Base-by-base conservation (phyloP, 2,329 filamentous ascomycete species). In the Madurella mycetomatis region DNA sequence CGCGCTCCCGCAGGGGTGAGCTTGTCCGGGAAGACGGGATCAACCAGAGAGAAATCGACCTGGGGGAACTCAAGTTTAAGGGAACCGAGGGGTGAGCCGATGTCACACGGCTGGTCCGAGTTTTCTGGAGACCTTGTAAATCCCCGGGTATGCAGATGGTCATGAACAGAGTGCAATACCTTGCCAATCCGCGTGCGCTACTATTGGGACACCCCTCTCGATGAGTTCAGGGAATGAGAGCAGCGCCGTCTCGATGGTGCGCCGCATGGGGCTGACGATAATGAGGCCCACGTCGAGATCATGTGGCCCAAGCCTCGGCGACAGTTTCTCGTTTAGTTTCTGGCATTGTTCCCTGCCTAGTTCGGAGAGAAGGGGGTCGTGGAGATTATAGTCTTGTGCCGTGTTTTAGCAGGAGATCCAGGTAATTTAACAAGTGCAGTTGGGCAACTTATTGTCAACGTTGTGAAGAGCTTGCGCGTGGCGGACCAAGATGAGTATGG, bases 381-480 rank as follows among this genome's bases (percentile, higher is more conserved):
- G 75, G 46, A 82, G 64, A 7, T 53, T 56, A 60, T 75, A 77
- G 60, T 81, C 69, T 62, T 72, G 79, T 81, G 56, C 4, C 7
- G 9, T 2, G 32, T 53, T 59, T 69, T 51, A 69, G 66, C 53
- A 50, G 11, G 3, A n/a, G n/a, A n/a, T n/a, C n/a, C n/a, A 49
- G 45, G 40, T 49, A 41, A 15, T 37, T 12, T 4, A 9, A 16
- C 3, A 13, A 11, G 18, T 16, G 11, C 16, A 9, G 17, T n/a
- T 47, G 51, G 44, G 49, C 49, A 25, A 77, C 78, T 71, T 73
- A 81, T 81, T 67, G 47, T 70, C 65, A 13, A 72, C 69, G 55
- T 83, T 83, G 66, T 83, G 80, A n/a, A 75, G 65, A 9, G 76
- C 80, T 70, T 97, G 89, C 15, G 89, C 92, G 78, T 97, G 92